Conservation (phyloP, 306 rosid genomes). For the Alnus rubra region DNA sequence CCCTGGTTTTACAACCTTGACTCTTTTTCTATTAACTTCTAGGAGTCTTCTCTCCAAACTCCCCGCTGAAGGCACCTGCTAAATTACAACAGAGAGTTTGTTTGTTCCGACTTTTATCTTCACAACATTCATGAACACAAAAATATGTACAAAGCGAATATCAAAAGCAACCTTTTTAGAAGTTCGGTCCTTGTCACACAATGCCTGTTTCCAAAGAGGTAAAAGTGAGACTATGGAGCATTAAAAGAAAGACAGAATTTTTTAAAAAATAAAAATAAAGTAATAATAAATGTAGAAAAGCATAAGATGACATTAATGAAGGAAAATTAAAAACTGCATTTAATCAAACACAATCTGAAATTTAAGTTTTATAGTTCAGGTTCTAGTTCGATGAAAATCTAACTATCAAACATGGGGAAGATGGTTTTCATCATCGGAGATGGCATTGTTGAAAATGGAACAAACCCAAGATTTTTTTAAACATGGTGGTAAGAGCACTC, state of each 20-base stretch:
- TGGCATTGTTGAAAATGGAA: not conserved
- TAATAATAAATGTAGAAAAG: not conserved
- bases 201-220: slow-evolving; percentile 48
- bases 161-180: slow-evolving; percentile 63
- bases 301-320: not conserved
- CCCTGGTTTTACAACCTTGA: slow-evolving; percentile 94
- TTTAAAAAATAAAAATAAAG: no score
- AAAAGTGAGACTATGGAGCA: slow-evolving; percentile 16
- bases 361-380: not conserved
- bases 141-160: slow-evolving; percentile 13
- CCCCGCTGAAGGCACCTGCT: slow-evolving; percentile 69
- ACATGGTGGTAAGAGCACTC: not conserved
- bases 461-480: not conserved
- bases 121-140: not conserved
- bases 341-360: not conserved
- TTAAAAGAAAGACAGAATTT: not conserved
- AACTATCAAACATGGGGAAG: not conserved
- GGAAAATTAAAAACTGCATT: not conserved
- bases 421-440: not conserved
- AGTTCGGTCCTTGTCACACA: slow-evolving; percentile 83
- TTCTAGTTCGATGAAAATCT: not conserved
- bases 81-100: slow-evolving; percentile 14
- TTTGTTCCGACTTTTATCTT: slow-evolving; percentile 4
- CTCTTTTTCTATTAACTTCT: slow-evolving; percentile 81
- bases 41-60: slow-evolving; percentile 78